Evolutionary conservation across 2,329 filamentous ascomycete species (phyloP), one percentile per base, ranked within the genome.

Genomic region (Penicillium sp.): DNA sequence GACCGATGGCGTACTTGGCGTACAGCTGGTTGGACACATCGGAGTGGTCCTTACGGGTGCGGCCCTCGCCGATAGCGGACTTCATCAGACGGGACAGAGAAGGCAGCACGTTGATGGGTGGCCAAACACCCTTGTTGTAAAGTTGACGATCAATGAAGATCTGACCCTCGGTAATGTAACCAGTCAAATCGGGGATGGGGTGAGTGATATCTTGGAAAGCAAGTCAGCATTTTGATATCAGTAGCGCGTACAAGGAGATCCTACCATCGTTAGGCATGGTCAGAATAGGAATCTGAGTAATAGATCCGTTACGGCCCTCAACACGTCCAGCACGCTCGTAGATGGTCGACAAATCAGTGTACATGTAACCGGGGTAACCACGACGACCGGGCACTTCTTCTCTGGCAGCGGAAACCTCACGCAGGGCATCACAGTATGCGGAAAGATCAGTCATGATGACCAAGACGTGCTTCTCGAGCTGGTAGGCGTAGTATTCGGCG

Each of bases 331-430:
- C 95, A 81, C 95, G 93, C 81, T 99, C 95, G 84, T 99, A 99
- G 71, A 99, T 97, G 73, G 95, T 99, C 58, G 95, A 97, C 87
- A 99, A 90, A 86, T 99, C 96, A 68, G 95, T 99, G 84, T 99
- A 99, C 95, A 99, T 99, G 85, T 99, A 99, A 90, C 95, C 95
- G 53, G 95, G 95, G 82, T 95, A 99, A 85, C 95, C 95, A 87
- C 95, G 93, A 77, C 95, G 93, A 84, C 95, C 95, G 41, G 95
- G 95, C 44, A 99, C 95, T 87, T 99, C 95, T 84, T 99, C 95
- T 81, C 95, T 87, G 52, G 95, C 95, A 53, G 95, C 93, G 14
- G 95, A 99, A 50, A 99, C 95, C 80, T 99, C 95, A 86, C 95
- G 95, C 64, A 99, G 89, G 65, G 95, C 96, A 77, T 99, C 95